phyloP scores from a whole-genome alignment of 352 stramenopile genomes.

The Aphanomyces cochlioides region DNA sequence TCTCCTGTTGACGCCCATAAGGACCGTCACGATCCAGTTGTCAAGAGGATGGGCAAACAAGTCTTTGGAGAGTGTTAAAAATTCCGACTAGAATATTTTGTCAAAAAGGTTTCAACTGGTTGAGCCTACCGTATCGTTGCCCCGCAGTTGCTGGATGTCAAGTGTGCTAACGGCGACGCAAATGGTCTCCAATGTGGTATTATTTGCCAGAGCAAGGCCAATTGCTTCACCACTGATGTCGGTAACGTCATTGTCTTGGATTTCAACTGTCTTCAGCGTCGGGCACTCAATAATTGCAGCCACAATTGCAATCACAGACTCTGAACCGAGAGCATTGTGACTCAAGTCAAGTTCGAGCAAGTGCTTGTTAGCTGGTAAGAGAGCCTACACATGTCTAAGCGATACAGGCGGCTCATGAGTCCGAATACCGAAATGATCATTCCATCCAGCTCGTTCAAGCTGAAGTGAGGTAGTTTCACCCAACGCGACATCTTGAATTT shows the following conservation, averaged over 20 bases:
- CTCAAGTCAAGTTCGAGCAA: conserved; percentile 66
- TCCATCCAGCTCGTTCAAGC: conserved; percentile 57
- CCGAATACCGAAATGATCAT: conserved; percentile 45
- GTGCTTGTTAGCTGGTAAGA: conserved; percentile 52
- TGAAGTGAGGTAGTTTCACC: conserved; percentile 39
- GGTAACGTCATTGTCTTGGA: conserved; percentile 57
- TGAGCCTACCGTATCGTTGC: conserved; percentile 33
- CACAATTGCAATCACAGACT: conserved; percentile 52
- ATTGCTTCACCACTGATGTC: conserved; percentile 56
- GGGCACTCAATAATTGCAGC: conserved; percentile 48
- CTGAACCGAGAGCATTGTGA: conserved; percentile 50
- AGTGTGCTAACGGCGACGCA: conserved; percentile 49
- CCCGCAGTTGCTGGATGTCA: conserved; percentile 52
- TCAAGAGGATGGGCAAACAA: conserved; percentile 48
- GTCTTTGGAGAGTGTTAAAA: conserved; percentile 10
- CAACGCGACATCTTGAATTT: conserved; percentile 65
- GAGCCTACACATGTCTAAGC: conserved; percentile 17
- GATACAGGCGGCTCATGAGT: not conserved
- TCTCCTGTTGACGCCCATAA: conserved; percentile 55
- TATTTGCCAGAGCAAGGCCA: conserved; percentile 51
- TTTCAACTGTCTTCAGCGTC: conserved; percentile 49
- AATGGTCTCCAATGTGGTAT: conserved; percentile 58
- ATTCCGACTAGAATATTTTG: not conserved
- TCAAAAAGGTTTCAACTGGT: not conserved
- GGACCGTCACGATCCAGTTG: conserved; percentile 63